phyloP scores from a whole-genome alignment of 2,329 filamentous ascomycete genomes.

The Pyricularia grisea region DNA sequence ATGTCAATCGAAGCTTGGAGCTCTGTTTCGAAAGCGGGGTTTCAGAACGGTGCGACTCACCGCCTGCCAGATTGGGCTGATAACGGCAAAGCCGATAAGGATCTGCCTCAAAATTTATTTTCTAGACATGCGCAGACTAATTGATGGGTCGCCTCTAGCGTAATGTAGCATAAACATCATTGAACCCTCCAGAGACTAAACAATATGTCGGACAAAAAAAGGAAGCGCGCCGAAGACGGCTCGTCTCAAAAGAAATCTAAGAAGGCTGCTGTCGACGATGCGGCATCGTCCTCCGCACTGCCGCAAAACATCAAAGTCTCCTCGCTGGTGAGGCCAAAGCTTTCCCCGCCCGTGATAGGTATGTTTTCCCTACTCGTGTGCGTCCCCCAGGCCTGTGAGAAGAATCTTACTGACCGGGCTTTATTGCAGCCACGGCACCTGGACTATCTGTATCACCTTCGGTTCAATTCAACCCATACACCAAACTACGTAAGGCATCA shows the following conservation, averaged over 20 bases:
- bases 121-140: background rate
- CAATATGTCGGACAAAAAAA: constrained; percentile 31
- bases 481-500: constrained; percentile 29
- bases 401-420: background rate
- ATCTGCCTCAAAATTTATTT: background rate
- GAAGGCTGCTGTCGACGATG: constrained; percentile 37
- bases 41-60: background rate
- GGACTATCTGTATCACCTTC: constrained; percentile 27
- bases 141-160: background rate
- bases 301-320: constrained; percentile 31
- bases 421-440: constrained; percentile 26
- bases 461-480: constrained; percentile 38
- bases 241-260: constrained; percentile 30
- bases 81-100: background rate
- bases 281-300: constrained; percentile 17
- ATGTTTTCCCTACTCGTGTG: constrained; percentile 5
- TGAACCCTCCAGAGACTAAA: background rate
- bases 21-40: background rate
- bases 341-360: constrained; percentile 36
- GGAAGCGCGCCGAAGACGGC: constrained; percentile 38
- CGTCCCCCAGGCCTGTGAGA: background rate
- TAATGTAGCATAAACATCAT: background rate
- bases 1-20: background rate
- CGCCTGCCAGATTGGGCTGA: background rate
- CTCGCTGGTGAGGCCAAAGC: constrained; percentile 32